Conservation (phyloP, 306 rosid genomes). For the Malus sylvestris region DNA sequence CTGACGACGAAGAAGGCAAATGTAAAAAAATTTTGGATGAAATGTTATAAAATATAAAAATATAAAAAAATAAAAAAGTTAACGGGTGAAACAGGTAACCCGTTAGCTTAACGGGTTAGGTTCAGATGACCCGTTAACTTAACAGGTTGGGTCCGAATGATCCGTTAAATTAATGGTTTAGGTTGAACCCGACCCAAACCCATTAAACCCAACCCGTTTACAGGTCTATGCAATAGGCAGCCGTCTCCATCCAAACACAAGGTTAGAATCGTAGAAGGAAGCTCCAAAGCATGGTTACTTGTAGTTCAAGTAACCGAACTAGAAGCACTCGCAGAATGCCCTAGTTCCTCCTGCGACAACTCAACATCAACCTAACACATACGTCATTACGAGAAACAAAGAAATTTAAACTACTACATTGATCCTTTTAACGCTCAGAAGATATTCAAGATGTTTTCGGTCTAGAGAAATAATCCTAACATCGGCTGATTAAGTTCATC, state of each 20-base stretch:
- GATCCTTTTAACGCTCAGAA: background rate
- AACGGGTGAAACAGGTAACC: too few species aligned
- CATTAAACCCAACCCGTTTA: too few species aligned
- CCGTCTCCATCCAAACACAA: background rate
- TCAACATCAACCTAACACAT: background rate
- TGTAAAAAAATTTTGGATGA: too few species aligned
- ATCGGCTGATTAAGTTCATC: background rate
- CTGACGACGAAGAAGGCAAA: slow-evolving; percentile 65
- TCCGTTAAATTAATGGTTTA: too few species aligned
- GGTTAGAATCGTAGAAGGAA: background rate
- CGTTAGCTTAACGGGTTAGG: too few species aligned
- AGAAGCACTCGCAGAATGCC: background rate
- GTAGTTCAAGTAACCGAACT: background rate
- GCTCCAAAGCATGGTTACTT: background rate
- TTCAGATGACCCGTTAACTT: too few species aligned
- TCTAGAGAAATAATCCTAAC: background rate
- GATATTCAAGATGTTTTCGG: background rate
- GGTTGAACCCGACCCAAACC: too few species aligned
- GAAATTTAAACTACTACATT: background rate
- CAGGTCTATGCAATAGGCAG: too few species aligned
- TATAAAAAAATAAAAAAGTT: too few species aligned
- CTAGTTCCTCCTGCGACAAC: background rate
- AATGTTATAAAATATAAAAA: too few species aligned
- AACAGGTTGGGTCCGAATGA: too few species aligned
- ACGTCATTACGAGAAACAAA: background rate